Conservation (phyloP, 306 rosid genomes). For the Gillenia trifoliata region DNA sequence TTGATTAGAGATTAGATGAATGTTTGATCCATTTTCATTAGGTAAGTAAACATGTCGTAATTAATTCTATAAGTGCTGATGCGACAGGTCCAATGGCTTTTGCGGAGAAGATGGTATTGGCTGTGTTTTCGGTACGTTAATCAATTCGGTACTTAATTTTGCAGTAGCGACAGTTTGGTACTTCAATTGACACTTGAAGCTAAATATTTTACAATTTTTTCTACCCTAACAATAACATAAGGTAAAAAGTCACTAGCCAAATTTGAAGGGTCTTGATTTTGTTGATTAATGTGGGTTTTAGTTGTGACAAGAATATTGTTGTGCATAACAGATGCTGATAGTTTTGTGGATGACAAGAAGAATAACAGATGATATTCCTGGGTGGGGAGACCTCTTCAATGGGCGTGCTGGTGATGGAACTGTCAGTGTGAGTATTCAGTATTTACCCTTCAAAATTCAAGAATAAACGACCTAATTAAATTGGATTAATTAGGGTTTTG, state of each 20-base stretch:
- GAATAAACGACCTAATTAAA: not conserved
- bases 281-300: too few species aligned
- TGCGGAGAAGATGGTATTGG: conserved; percentile 84
- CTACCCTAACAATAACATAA: too few species aligned
- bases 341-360: conserved; percentile 89
- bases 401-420: conserved; percentile 87
- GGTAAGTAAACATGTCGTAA: too few species aligned
- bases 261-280: too few species aligned
- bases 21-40: too few species aligned
- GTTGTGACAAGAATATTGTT: not conserved
- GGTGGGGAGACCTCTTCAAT: conserved; percentile 81
- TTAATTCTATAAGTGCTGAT: not conserved
- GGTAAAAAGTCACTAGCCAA: too few species aligned
- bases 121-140: conserved; percentile 58
- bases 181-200: too few species aligned
- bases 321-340: conserved; percentile 62
- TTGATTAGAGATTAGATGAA: too few species aligned
- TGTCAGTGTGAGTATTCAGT: conserved; percentile 70
- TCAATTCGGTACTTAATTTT: not conserved
- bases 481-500: not conserved
- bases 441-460: not conserved
- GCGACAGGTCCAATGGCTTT: conserved; percentile 73
- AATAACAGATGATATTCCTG: conserved; percentile 80
- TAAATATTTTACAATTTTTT: too few species aligned
- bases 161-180: too few species aligned